A percentile compares a stretch with the other conserved stretches of the same genome.
phyloP scores from a whole-genome alignment of 331 rosid genomes.

The Quercus tomentella region DNA sequence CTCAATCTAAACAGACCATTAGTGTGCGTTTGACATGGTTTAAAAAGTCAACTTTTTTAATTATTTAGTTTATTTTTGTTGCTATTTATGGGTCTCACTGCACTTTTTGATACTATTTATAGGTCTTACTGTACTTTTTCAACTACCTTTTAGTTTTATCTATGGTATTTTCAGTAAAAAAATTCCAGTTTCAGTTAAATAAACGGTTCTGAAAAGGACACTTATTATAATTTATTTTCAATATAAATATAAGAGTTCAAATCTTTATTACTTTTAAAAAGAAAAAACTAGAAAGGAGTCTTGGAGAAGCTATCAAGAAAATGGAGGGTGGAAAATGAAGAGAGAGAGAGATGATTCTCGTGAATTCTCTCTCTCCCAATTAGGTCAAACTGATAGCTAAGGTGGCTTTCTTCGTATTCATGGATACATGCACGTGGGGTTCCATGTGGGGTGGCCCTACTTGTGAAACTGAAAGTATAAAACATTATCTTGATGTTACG shows the following conservation, averaged over 20 bases:
- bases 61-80: too few species aligned
- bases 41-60: too few species aligned
- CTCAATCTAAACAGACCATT: too few species aligned
- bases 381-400: neutral
- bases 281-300: too few species aligned
- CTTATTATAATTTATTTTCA: too few species aligned
- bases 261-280: too few species aligned
- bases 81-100: rapidly evolving
- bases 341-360: neutral
- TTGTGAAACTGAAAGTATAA: neutral
- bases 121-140: rapidly evolving
- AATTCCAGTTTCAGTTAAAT: rapidly evolving
- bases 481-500: neutral
- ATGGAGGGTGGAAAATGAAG: neutral
- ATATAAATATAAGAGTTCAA: too few species aligned
- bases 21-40: rapidly evolving
- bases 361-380: neutral
- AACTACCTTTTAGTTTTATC: too few species aligned
- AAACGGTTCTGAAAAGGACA: rapidly evolving
- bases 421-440: conserved; percentile 7
- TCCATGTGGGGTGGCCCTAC: conserved; percentile 11
- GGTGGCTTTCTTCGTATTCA: neutral
- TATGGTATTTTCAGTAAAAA: rapidly evolving
- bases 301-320: neutral
- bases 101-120: too few species aligned